Evolutionary conservation across 78 protist genomes (phyloP), one percentile per base, ranked within the genome.

Genomic region (Dictyostelium citrinum): DNA sequence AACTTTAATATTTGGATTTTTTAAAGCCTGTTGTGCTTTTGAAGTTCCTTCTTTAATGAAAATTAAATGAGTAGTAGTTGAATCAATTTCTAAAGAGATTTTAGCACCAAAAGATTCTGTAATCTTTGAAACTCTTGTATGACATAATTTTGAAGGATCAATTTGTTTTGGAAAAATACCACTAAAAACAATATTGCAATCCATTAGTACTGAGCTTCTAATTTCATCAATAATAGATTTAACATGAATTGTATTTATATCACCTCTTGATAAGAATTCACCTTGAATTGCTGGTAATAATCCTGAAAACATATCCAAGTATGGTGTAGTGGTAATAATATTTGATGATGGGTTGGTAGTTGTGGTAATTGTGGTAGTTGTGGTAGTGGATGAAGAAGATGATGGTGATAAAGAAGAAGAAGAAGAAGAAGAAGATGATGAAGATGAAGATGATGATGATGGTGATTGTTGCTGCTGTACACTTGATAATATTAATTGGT

Each of bases 31-130:
- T 41, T 61, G 33, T 14, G 81, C 93, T 78, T 88, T 88, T 2
- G 93, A 88, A 16, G 93, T 88, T 1, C 93, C 93, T 22, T 76
- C 93, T 68, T 88, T 88, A 58, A 88, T 88, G 37, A 60, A 88
- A 27, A 88, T 88, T 37, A 88, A 71, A 88, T 88, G 93, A 14
- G 93, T 88, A 1, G 93, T 88, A 0, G 17, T 88, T 8, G 68
- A 76, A n/a, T 81, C 83, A 20, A 88, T 88, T 3, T 88, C 93
- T 12, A 17, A 22, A 7, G 81, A 83, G 2, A 88, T 82, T 46
- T 77, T 61, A 10, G 93, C 93, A 88, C 93, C 93, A 78, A 88
- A 88, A 12, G 93, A 88, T 55, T 88, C 93, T 6, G 93, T 49
- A 8, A 88, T 58, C 35, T 88, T 81, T 2, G 58, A 70, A 2